Percentiles rank a stretch among this genome's conserved stretches.
phyloP scores from a whole-genome alignment of 257 asterid genomes.

The Gentiana straminea region DNA sequence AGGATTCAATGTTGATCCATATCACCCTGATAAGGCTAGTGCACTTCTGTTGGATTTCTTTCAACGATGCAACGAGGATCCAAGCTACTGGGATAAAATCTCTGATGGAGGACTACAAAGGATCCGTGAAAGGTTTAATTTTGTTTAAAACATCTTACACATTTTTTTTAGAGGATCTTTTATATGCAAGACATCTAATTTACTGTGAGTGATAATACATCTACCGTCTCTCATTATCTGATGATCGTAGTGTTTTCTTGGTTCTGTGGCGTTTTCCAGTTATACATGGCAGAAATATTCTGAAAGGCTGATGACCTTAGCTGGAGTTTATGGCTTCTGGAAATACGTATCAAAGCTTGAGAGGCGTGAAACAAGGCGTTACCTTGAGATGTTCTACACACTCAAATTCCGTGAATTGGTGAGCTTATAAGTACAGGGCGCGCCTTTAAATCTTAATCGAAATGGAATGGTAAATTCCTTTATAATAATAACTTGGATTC shows the following conservation, averaged over 20 bases:
- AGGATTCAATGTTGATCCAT: constrained; percentile 90
- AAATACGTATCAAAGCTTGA: constrained; percentile 78
- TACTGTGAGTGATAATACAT: too few relatives aligned
- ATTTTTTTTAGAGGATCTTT: too few relatives aligned
- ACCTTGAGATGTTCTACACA: constrained; percentile 96
- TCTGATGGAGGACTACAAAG: constrained; percentile 50
- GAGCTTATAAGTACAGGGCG: constrained; percentile 10
- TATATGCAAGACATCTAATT: too few relatives aligned
- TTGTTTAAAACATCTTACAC: background rate
- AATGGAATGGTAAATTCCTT: background rate
- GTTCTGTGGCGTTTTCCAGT: constrained; percentile 24
- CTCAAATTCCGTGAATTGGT: constrained; percentile 88
- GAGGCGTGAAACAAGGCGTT: constrained; percentile 85
- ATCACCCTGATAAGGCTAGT: constrained; percentile 72
- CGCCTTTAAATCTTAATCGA: background rate
- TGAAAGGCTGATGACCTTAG: constrained; percentile 82
- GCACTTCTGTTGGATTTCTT: constrained; percentile 61
- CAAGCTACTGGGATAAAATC: constrained; percentile 54
- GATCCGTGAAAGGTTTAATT: constrained; percentile 47
- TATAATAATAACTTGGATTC: background rate
- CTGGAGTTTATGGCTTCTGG: constrained; percentile 97
- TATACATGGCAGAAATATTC: constrained; percentile 94
- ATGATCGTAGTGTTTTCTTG: background rate
- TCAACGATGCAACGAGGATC: constrained; percentile 51
- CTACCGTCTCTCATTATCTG: background rate